Conservation (phyloP, 192 early-diverging fungal species). For the Gorgonomyces haynaldii region DNA sequence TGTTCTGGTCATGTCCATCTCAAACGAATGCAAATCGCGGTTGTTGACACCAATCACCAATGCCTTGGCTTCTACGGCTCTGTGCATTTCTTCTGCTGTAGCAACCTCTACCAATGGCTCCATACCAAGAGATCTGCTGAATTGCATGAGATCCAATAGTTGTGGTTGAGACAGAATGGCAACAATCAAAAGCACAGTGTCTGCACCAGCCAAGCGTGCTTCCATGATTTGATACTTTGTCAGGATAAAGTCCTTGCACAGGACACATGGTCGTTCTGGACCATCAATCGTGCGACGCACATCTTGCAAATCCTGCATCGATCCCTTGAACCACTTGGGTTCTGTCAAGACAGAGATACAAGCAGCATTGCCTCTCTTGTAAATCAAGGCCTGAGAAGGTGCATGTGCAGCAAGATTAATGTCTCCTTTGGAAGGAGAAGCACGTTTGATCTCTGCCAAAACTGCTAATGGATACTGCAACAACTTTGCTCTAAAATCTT, state of each 20-base stretch:
- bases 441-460: conserved; percentile 97
- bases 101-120: conserved; percentile 99
- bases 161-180: conserved; percentile 68
- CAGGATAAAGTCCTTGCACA: conserved; percentile 96
- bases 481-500: conserved; percentile 71
- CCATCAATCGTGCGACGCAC: conserved; percentile 61
- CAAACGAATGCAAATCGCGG: conserved; percentile 92
- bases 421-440: conserved; percentile 86
- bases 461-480: conserved; percentile 53
- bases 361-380: conserved; percentile 80
- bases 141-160: conserved; percentile 57
- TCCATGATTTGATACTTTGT: conserved; percentile 94
- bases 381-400: conserved; percentile 70
- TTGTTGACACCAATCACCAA: conserved; percentile 97
- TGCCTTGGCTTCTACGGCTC: conserved; percentile 69
- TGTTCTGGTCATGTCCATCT: conserved; percentile 84
- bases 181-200: conserved; percentile 91
- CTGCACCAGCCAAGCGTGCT: conserved; percentile 88
- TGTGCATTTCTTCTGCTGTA: conserved; percentile 74
- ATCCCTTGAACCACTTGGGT: conserved; percentile 97
- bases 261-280: conserved; percentile 74
- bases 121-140: conserved; percentile 72
- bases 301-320: conserved; percentile 78
- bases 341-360: conserved; percentile 97
- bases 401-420: conserved; percentile 78